Evolutionary conservation across 495 filamentous ascomycete species (phyloP), one percentile per base, ranked within the genome.

Genomic region (Lasiosphaeria hispida): DNA sequence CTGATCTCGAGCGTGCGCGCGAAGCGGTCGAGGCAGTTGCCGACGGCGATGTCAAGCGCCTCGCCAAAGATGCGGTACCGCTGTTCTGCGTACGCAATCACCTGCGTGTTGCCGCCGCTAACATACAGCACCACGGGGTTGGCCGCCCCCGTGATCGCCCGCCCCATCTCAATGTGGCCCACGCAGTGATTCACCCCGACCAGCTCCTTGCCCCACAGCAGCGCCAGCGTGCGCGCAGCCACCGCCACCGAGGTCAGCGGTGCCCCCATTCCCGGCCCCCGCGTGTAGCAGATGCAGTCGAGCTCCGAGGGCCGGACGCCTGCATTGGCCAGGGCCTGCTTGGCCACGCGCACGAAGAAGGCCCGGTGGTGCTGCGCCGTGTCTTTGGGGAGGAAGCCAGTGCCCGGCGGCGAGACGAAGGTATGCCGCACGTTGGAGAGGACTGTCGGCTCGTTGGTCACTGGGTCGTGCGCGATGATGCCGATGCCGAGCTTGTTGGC

Each of bases 131-230:
- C 94, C 23, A 97, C 89, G 1, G 94, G 94, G 73, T 97, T 92
- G n/a, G 78, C 67, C 11, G 95, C 90, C 53, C 89, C 89, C 15
- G 94, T 98, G 69, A 98, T 96, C 49, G 89, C 82, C 38, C 94
- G 83, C 23, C 94, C 94, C 94, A 98, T 98, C 77, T 98, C 94
- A 48, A 98, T 97, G 87, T 91, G 94, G 51, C 94, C 94, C 40
- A 98, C 87, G 73, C 94, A 98, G 72, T 98, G 94, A 73, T 98
- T 98, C 10, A 98, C 94, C 14, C 89, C 92, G 3, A 98, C 86
- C 15, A 98, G 76, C 15, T 83, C 78, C 69, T 92, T 93, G n/a
- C 72, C 76, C 94, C 94, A 98, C 13, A 98, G 81, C 48, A 96
- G 74, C 55, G 85, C 81, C 30, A 97, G 71, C 67, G 88, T 91